Conservation (phyloP, 78 protist species). For the Polysphondylium violaceum region DNA sequence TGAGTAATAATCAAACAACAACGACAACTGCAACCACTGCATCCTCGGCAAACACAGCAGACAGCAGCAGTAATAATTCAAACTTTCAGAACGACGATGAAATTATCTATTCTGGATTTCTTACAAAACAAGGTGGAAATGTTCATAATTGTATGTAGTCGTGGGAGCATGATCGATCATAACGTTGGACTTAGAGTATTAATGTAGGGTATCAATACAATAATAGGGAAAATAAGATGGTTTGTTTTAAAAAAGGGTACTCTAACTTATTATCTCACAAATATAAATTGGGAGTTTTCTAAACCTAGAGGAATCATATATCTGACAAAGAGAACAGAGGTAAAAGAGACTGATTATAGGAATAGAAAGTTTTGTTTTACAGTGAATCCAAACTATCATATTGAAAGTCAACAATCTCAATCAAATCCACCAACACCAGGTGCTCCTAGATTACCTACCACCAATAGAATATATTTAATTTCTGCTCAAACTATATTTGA, state of each 20-base stretch:
- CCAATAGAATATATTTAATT: slow-evolving; percentile 31
- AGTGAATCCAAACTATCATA: slow-evolving; percentile 20
- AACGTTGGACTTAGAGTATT: background rate
- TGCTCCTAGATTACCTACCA: background rate
- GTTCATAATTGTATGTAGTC: slow-evolving; percentile 43
- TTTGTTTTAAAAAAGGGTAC: slow-evolving; percentile 56
- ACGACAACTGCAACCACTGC: too few species aligned
- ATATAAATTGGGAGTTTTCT: slow-evolving; percentile 49
- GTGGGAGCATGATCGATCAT: background rate
- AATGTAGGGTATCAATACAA: background rate
- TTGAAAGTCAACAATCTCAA: background rate
- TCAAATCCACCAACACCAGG: slow-evolving; percentile 1
- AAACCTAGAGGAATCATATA: slow-evolving; percentile 43
- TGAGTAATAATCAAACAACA: too few species aligned
- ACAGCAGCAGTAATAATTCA: background rate
- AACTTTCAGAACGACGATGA: background rate
- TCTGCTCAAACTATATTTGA: slow-evolving; percentile 62
- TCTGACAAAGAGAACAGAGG: slow-evolving; percentile 18
- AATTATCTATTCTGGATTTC: slow-evolving; percentile 21
- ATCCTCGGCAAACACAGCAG: too few species aligned
- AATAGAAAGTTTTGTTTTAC: slow-evolving; percentile 60
- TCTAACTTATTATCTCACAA: slow-evolving; percentile 40
- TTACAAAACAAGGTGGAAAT: slow-evolving; percentile 64
- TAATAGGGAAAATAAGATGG: slow-evolving; percentile 62
- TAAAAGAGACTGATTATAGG: slow-evolving; percentile 23